Evolutionary conservation across 768 basidiomycete genomes (phyloP), one percentile per base, ranked within the genome.

Genomic region (Postia placenta): DNA sequence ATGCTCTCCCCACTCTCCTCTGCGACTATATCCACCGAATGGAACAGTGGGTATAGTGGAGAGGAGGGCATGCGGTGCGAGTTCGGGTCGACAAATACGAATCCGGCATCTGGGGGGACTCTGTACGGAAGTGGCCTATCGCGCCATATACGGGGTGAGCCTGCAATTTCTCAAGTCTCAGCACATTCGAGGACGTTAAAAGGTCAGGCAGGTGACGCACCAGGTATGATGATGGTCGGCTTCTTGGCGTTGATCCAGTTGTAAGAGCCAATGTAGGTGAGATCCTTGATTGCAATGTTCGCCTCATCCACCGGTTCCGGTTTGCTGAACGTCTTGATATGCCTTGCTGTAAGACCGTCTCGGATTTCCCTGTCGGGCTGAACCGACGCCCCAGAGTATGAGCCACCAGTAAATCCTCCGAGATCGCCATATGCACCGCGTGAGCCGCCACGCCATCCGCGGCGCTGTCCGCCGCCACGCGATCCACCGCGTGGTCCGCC

Each of bases 121-220:
- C 62, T 70, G 55, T 72, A 79, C 1, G 85, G 83, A 4, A 71
- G 56, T 0, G 65, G 43, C n/a, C 55, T 59, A 23, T 76, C 69
- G 3, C 60, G 67, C 85, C 84, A 86, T 46, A 74, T 62, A 17
- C 74, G 72, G 0, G 85, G 83, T 0, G 78, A 79, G 0, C 83
- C 83, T 86, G 38, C 7, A 7, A 7, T 72, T 69, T 12, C 87
- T 79, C 72, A 79, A 1, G 85, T 82, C 5, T 71, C 56, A 0
- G 65, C 44, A 15, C 54, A 58, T 22, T 76, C 69, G 3, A 60
- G 30, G 67, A 84, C 84, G 85, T 46, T 74, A 63, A 17, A 74
- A 72, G 0, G 83, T 0, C 76, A 79, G 0, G 82, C 83, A 33
- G 30, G 15, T 7, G 7, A 15, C 70, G 38, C 45, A 72, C 76